Evolutionary conservation across 2,329 filamentous ascomycete species (phyloP).

Genomic region (Ophiocordyceps sinensis): DNA sequence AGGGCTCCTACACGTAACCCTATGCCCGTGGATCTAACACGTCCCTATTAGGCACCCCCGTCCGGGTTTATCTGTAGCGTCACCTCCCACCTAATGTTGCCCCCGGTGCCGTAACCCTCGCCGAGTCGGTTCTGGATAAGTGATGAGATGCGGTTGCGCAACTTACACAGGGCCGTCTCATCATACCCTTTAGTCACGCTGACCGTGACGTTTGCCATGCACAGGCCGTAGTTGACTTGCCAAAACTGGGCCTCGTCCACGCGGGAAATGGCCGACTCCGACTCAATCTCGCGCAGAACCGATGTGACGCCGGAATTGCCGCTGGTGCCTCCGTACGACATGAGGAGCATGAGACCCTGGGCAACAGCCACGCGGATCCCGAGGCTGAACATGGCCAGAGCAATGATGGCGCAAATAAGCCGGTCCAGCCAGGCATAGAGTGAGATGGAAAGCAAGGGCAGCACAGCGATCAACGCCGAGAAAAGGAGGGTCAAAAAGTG

Average conservation of each 20-base stretch:
- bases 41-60: conserved; percentile 7
- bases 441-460: conserved; percentile 69
- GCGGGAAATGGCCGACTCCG: conserved; percentile 57
- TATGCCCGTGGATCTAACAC: no score
- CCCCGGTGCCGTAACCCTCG: conserved; percentile 71
- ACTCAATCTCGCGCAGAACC: conserved; percentile 73
- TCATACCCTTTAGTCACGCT: conserved; percentile 49
- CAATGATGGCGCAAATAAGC: conserved; percentile 65
- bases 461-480: conserved; percentile 62
- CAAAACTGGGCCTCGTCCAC: conserved; percentile 92
- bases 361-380: conserved; percentile 73
- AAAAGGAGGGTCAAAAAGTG: conserved; percentile 89
- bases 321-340: conserved; percentile 53
- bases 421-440: conserved; percentile 76
- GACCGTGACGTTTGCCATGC: conserved; percentile 87
- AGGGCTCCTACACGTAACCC: no score
- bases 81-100: conserved; percentile 81
- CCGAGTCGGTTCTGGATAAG: conserved; percentile 76
- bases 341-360: conserved; percentile 85
- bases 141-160: conserved; percentile 62
- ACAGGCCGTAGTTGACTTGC: conserved; percentile 96
- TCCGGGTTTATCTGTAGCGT: conserved; percentile 58
- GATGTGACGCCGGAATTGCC: conserved; percentile 42
- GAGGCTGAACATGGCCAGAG: conserved; percentile 75
- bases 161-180: conserved; percentile 54